Base-by-base conservation (phyloP, 2,329 filamentous ascomycete species). In the Diaporthe helianthi region DNA sequence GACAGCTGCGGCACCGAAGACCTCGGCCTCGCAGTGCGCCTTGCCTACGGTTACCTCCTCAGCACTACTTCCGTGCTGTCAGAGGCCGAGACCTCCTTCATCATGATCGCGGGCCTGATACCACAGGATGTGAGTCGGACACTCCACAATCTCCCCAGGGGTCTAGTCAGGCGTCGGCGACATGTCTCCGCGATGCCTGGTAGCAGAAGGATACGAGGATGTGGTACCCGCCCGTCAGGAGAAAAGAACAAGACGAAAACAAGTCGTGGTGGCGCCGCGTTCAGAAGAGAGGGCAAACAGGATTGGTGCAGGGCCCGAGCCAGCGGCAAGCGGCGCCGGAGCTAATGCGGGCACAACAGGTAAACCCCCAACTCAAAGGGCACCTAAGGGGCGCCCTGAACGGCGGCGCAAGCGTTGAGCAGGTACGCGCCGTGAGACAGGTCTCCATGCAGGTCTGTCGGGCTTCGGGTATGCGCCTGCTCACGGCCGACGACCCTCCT, bases 351-450 rank as follows among this genome's bases (percentile, higher is more conserved):
- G 47, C 24, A 64, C n/a, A 19, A 64, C 68, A 84, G 83, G 80
- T 85, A 22, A 86, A 86, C 69, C 82, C 83, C 7, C 85, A 86
- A 72, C 75, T 86, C 55, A 86, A 86, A 71, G 84, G 85, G 5
- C 85, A 87, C 76, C 78, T 86, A 19, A 81, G 79, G 72, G 84
- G 84, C 4, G 83, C 84, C 1, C 72, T 86, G 31, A 86, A 86
- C 71, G 82, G 82, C 65, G 84, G 84, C 4, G 84, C 83, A 41
- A 82, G 81, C 1, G 77, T 81, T 29, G 83, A 83, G 38, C 80
- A 86, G 74, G 84, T 86, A 13, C 79, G 78, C 71, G 84, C 84
- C 4, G 83, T 86, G 26, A 79, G 84, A 65, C 78, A 80, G 33
- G 73, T 84, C 38, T 79, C 82, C 9, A 80, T 86, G 22, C 75